Percentiles rank a stretch among this genome's conserved stretches.
phyloP scores from a whole-genome alignment of 192 early-diverging fungal species.

The Coemansia guatemalensis region DNA sequence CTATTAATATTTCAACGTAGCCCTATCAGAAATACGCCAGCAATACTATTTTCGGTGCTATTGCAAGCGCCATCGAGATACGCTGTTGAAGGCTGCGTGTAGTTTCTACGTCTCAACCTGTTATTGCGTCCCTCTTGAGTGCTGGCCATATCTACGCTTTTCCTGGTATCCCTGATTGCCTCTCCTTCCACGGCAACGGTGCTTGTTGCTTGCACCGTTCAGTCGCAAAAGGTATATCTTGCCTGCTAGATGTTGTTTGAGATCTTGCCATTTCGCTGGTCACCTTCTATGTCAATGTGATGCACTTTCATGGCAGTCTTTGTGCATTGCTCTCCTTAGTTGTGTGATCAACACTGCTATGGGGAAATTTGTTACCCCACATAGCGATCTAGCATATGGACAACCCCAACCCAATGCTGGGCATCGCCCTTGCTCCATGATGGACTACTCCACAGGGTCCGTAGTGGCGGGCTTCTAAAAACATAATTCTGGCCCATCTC shows the following conservation, averaged over 20 bases:
- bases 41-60: neutral
- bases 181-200: neutral
- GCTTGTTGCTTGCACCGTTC: neutral
- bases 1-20: neutral
- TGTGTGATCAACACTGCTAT: neutral
- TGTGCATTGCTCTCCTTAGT: neutral
- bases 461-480: neutral
- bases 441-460: neutral
- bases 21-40: neutral
- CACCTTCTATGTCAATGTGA: neutral
- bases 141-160: neutral
- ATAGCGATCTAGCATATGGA: neutral
- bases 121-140: neutral
- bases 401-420: neutral
- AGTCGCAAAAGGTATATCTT: neutral
- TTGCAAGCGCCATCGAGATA: neutral
- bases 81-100: neutral
- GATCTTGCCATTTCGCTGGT: neutral
- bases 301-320: neutral
- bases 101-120: neutral
- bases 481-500: neutral
- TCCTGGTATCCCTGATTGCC: neutral
- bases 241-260: neutral
- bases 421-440: neutral
- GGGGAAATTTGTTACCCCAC: neutral